Evolutionary conservation across 805 yeast genomes (phyloP), one percentile per base, ranked within the genome.

Genomic region (Pichia nakasei): DNA sequence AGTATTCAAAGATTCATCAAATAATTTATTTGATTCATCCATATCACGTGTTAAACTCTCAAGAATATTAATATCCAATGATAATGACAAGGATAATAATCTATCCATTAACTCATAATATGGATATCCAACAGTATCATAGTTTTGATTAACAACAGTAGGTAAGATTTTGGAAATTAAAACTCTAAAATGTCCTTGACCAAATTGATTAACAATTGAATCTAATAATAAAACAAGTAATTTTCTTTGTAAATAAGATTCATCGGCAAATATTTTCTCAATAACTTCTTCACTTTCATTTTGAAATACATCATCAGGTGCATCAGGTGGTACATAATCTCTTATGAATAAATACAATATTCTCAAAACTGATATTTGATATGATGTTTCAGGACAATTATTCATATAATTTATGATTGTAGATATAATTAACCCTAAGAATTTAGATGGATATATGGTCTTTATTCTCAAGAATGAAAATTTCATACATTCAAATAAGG

Each of bases 371-470:
- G 69, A 11, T 51, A 61, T 38, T 50, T 54, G 31, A 42, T 53
- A 26, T 59, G 51, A 26, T 32, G 42, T 39, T 48, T 61, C 63
- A 6, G 63, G 56, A 48, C 78, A 76, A 9, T 58, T 49, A 29
- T 70, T 66, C 15, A 77, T 58, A 29, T 76, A 70, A 39, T 77
- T 77, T 42, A 82, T 62, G 32, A 80, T 59, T 0, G 87, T 69
- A 1, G 82, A 58, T 0, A 80, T 72, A 0, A 81, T 76, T 74
- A 85, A 82, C 1, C 82, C 72, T 38, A 89, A 64, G 55, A 85
- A 88, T 48, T 83, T 76, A 0, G 95, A 83, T 8, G 97, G 96
- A 55, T 81, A 79, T 18, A 76, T 58, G 0, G 95, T 84, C 33
- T 69, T 66, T 48, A 86, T 80, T 46, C 80, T 66, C 50, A 72